Evolutionary conservation across 192 early-diverging fungal genomes (phyloP).

Genomic region (Linnemannia elongata): DNA sequence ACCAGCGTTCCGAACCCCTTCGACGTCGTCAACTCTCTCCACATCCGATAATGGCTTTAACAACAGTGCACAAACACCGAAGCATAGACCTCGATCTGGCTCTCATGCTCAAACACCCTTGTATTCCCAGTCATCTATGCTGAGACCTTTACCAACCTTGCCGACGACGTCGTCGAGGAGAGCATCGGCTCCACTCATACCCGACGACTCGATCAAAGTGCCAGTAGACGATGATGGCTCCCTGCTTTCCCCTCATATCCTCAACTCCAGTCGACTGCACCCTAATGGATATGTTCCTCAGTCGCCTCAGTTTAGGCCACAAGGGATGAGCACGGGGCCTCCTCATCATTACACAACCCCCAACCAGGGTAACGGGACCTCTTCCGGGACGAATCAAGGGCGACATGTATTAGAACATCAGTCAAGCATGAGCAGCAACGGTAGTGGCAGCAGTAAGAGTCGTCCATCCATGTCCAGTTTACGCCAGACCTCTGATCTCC

Average conservation of each 20-base stretch:
- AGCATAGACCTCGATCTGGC: constrained; percentile 22
- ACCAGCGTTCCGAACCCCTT: constrained; percentile 6
- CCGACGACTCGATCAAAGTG: constrained; percentile 36
- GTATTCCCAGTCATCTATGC: neutral
- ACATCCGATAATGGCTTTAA: neutral
- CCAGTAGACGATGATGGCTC: constrained; percentile 24
- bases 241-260: neutral
- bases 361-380: neutral
- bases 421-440: constrained; percentile 29
- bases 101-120: constrained; percentile 14
- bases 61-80: neutral
- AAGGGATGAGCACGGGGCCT: neutral
- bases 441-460: constrained; percentile 11
- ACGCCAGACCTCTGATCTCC: constrained; percentile 10
- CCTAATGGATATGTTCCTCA: constrained; percentile 11
- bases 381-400: neutral
- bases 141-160: constrained; percentile 21
- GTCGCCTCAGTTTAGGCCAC: constrained; percentile 16
- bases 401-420: constrained; percentile 29
- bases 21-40: constrained; percentile 4
- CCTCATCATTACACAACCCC: neutral
- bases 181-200: neutral
- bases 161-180: neutral
- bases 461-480: neutral
- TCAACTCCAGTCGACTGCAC: constrained; percentile 16